Conservation (phyloP, 352 stramenopile species). For the Globisporangium camurandrum region DNA sequence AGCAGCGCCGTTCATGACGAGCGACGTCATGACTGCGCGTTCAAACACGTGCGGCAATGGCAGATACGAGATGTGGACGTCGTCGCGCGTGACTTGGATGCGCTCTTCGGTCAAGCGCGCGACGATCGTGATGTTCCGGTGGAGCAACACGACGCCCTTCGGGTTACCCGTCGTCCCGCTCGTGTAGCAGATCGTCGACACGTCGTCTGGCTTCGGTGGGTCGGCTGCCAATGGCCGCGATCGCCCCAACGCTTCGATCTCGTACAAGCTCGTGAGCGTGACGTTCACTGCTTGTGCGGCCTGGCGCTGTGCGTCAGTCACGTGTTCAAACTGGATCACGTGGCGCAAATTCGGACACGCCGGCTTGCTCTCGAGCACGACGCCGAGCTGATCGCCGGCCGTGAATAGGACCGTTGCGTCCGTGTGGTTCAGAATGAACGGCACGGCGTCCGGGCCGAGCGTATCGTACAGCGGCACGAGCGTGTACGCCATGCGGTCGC, state of each 20-base stretch:
- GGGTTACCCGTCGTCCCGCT: conserved; percentile 94
- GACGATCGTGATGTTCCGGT: conserved; percentile 60
- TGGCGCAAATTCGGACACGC: conserved; percentile 41
- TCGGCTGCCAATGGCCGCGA: conserved; percentile 35
- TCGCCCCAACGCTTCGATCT: conserved; percentile 31
- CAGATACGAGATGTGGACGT: conserved; percentile 95
- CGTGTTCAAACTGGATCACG: conserved; percentile 49
- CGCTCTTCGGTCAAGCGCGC: conserved; percentile 19
- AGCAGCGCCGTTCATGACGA: conserved; percentile 79
- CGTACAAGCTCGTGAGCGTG: conserved; percentile 31
- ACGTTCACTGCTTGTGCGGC: conserved; percentile 18
- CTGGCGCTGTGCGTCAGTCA: conserved; percentile 23
- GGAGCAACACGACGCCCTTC: conserved; percentile 93
- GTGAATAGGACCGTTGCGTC: conserved; percentile 52
- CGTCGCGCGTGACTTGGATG: conserved; percentile 25
- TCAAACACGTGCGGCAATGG: conserved; percentile 97
- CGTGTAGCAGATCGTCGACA: conserved; percentile 94
- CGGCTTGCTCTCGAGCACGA: conserved; percentile 48
- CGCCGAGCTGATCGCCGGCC: conserved; percentile 42
- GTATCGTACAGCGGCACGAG: conserved; percentile 79
- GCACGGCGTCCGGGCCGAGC: conserved; percentile 56
- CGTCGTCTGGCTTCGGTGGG: conserved; percentile 53
- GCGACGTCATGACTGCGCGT: conserved; percentile 77
- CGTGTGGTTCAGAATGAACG: conserved; percentile 71
- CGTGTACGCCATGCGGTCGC: conserved; percentile 54